Evolutionary conservation across 129 eudicot genomes (phyloP), one percentile per base, ranked within the genome.

Genomic region (Artemisia annua): DNA sequence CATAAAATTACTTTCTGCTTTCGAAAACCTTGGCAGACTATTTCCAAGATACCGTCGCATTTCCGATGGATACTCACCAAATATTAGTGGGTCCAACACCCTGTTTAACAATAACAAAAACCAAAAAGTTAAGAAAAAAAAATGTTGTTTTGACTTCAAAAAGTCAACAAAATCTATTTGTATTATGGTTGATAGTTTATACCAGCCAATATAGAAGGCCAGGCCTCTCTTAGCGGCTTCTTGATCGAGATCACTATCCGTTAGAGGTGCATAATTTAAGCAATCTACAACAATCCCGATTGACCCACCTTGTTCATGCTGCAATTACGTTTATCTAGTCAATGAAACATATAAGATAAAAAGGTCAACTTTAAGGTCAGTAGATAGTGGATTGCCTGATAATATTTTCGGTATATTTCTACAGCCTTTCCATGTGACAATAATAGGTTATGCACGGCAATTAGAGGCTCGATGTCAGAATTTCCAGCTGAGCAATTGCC

Each of bases 351-450:
- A 39, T 39, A 59, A 46, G 32, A 12, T 20, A 50, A 11, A 61
- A 30, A 58, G 50, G 60, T 69, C 48, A 43, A 66, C 9, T 24
- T 1, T 39, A 39, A 39, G 46, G 46, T 39, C 46, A 62, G 5
- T 26, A 5, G 57, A 54, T 11, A 39, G 46, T 39, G 46, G 46
- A 39, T 71, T 72, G 48, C 84, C 92, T 90, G 91, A 83, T 78
- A 89, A 73, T 75, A 70, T 28, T 72, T 69, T 24, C 87, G 85
- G 64, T 89, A 94, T 46, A 90, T 57, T 55, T 81, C 78, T 63
- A 80, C 86, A 50, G 91, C 87, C 55, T 88, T 88, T 71, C 91
- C 93, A 86, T 94, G 97, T 65, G 93, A 89, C 65, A 94, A 65
- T 64, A 94, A 19, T 88, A 88, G 66, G 80, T 90, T 88, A 77